Evolutionary conservation across 2,329 filamentous ascomycete genomes (phyloP).

Genomic region (Fusarium sp.): DNA sequence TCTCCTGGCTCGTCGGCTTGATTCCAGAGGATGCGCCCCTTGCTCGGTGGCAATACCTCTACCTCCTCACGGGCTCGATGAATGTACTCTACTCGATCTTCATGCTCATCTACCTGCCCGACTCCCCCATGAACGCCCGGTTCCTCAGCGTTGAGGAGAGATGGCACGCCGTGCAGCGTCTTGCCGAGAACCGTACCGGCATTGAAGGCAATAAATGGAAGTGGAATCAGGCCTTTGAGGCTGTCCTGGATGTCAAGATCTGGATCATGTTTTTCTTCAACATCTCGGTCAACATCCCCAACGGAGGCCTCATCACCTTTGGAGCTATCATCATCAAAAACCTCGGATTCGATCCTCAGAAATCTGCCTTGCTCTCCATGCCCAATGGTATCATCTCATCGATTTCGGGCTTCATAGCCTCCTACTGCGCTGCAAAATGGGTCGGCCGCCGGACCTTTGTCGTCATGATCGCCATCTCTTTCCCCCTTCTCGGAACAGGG

Average conservation of each 20-base stretch:
- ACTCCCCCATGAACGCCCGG: conserved; percentile 6
- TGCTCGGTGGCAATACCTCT: conserved; percentile 38
- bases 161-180: neutral
- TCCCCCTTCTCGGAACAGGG: neutral
- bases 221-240: conserved; percentile 61
- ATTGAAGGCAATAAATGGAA: conserved; percentile 53
- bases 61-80: conserved; percentile 35
- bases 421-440: conserved; percentile 1
- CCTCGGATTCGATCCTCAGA: conserved; percentile 10
- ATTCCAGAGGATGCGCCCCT: conserved; percentile 42
- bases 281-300: conserved; percentile 64
- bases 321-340: conserved; percentile 25
- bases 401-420: neutral
- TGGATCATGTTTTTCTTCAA: conserved; percentile 65
- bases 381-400: conserved; percentile 12
- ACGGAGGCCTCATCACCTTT: conserved; percentile 56
- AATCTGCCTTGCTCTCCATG: conserved; percentile 20
- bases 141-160: conserved; percentile 7
- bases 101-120: neutral
- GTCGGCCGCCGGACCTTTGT: neutral
- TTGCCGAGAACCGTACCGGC: conserved; percentile 21
- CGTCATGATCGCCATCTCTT: neutral
- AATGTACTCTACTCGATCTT: conserved; percentile 9
- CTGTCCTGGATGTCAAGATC: conserved; percentile 62
- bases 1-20: conserved; percentile 51